A percentile compares a stretch with the other conserved stretches of the same genome.
Evolutionary conservation across 2,329 filamentous ascomycete species (phyloP).

Genomic region (Penicillium sp.): DNA sequence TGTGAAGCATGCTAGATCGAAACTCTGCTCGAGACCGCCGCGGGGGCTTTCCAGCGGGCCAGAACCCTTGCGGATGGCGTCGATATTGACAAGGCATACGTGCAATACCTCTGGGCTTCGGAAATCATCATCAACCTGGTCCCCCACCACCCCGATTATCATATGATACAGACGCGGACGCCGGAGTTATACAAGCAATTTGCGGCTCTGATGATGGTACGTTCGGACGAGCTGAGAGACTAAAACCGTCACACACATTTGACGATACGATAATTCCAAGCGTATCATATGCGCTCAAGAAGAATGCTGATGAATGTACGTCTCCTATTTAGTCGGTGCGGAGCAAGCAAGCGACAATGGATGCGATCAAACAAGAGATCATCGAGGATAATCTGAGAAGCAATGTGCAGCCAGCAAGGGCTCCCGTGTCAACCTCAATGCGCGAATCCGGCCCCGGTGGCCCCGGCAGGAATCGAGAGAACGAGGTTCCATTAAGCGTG

Average conservation of each 20-base stretch:
- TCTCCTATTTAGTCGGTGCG: constrained; percentile 26
- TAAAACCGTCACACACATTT: background rate
- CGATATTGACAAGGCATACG: constrained; percentile 65
- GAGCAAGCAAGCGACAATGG: constrained; percentile 39
- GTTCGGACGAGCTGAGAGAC: background rate
- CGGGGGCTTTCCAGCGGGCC: constrained; percentile 32
- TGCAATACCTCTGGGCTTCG: constrained; percentile 76
- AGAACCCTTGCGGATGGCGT: constrained; percentile 27
- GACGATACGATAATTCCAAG: background rate
- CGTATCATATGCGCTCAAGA: background rate
- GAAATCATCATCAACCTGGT: constrained; percentile 72
- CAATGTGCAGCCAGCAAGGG: constrained; percentile 23
- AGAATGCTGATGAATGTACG: constrained; percentile 7
- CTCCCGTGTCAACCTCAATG: constrained; percentile 7
- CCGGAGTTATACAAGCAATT: constrained; percentile 47
- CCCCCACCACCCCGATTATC: constrained; percentile 68
- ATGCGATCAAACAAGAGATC: constrained; percentile 37
- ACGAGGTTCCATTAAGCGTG: constrained; percentile 12
- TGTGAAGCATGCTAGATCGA: constrained; percentile 24
- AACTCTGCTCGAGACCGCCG: constrained; percentile 30
- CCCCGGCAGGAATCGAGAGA: constrained; percentile 20
- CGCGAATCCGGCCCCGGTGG: constrained; percentile 9
- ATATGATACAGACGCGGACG: constrained; percentile 54
- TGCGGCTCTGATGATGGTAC: constrained; percentile 44
- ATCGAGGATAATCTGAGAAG: constrained; percentile 32